A percentile compares a stretch with the other conserved stretches of the same genome.
Evolutionary conservation across 106 monocot genomes (phyloP).

Genomic region (Phalaenopsis equestris): DNA sequence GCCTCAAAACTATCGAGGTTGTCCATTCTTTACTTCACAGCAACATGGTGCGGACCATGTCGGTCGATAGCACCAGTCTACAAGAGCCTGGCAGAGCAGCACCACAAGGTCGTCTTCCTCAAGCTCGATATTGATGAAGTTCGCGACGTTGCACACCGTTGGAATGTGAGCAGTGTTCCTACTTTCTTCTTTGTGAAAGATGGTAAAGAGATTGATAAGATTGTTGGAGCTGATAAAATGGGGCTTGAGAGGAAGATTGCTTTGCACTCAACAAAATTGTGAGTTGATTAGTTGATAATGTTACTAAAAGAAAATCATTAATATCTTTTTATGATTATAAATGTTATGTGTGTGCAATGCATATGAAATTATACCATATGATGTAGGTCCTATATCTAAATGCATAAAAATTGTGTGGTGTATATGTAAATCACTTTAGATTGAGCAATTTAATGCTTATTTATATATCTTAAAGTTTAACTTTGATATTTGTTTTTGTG

Average conservation of each 20-base stretch:
- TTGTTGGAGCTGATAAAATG: conserved; percentile 65
- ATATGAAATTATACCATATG: too few species aligned
- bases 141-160: conserved; percentile 38
- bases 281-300: neutral
- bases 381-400: too few species aligned
- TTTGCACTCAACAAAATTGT: conserved; percentile 16
- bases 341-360: too few species aligned
- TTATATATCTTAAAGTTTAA: too few species aligned
- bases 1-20: conserved; percentile 40
- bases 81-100: conserved; percentile 51
- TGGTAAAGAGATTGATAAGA: conserved; percentile 70
- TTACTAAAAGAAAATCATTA: too few species aligned
- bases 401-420: too few species aligned
- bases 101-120: conserved; percentile 51
- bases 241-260: conserved; percentile 63
- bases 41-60: conserved; percentile 88
- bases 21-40: conserved; percentile 82
- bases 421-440: too few species aligned
- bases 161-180: conserved; percentile 71
- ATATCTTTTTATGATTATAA: too few species aligned
- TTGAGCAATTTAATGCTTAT: too few species aligned
- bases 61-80: conserved; percentile 56
- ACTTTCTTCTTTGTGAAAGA: conserved; percentile 76
- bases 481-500: too few species aligned
- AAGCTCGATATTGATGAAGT: conserved; percentile 76